Conservation (phyloP, 2,329 filamentous ascomycete genomes). For the Epichloe sibirici region DNA sequence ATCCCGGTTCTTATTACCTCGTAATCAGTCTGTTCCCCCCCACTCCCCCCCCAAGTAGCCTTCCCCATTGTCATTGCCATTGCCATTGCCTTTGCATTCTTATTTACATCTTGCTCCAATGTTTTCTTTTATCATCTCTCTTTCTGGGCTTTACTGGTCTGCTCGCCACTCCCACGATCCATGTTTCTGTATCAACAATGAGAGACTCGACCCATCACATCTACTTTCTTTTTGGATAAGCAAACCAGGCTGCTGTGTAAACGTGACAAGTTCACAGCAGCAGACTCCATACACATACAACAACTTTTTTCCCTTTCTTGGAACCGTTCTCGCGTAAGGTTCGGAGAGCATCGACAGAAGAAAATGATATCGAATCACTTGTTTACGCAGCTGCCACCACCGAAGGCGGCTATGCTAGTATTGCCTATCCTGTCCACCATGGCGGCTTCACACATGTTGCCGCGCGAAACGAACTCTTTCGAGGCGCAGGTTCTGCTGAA, state of each 20-base stretch:
- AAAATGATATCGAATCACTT: constrained; percentile 17
- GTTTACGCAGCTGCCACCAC: constrained; percentile 23
- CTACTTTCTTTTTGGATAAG: constrained; percentile 3
- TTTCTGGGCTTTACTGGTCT: not conserved
- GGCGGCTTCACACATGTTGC: constrained; percentile 27
- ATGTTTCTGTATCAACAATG: not conserved
- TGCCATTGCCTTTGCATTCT: not conserved
- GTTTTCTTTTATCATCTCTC: not conserved
- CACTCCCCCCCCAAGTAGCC: not conserved
- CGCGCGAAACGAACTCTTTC: constrained; percentile 26
- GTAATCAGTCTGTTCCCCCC: not conserved
- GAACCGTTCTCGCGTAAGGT: not conserved
- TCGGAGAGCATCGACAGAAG: constrained; percentile 4
- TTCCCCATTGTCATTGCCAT: not conserved
- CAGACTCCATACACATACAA: not conserved
- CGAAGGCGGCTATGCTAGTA: constrained; percentile 21
- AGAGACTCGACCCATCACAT: not conserved
- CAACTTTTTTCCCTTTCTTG: not conserved
- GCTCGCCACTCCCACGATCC: not conserved
- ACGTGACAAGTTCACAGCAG: not conserved
- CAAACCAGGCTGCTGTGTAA: not conserved
- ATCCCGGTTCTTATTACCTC: not conserved
- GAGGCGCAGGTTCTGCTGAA: constrained; percentile 21
- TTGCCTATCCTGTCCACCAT: constrained; percentile 20
- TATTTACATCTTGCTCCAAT: not conserved